A percentile compares a stretch with the other conserved stretches of the same genome.
These are phyloP conservation scores for Fusarium foetens DNA, from an alignment of 2,329 filamentous ascomycete genomes.

Conservation along the genomic window DNA sequence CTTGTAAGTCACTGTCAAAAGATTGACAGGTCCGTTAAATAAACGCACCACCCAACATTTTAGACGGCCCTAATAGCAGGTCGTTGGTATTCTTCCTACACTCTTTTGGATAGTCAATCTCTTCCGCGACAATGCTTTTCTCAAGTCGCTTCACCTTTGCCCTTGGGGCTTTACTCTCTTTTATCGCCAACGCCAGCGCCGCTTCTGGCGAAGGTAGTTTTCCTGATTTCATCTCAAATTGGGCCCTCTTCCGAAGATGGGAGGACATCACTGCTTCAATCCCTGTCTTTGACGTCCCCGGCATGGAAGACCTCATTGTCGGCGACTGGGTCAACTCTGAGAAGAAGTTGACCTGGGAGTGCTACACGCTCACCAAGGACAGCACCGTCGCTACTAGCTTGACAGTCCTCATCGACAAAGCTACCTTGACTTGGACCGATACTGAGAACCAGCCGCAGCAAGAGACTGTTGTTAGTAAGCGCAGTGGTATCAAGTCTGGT, in stretches of 20 bases:
- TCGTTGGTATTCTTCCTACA: not conserved
- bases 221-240: conserved; percentile 2
- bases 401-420: conserved; percentile 5
- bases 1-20: not conserved
- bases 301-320: not conserved
- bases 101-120: not conserved
- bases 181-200: not conserved
- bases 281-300: conserved; percentile 8
- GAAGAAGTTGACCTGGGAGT: conserved; percentile 11
- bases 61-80: not conserved
- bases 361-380: conserved; percentile 4
- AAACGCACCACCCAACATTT: conserved; percentile 13
- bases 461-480: conserved; percentile 14
- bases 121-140: conserved; percentile 10
- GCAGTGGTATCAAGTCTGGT: not conserved
- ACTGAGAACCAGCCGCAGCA: not conserved
- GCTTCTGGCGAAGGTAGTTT: not conserved
- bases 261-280: not conserved
- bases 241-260: not conserved
- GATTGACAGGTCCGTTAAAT: not conserved
- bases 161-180: conserved; percentile 10
- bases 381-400: not conserved
- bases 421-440: not conserved
- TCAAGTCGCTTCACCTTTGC: conserved; percentile 11
- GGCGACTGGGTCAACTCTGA: not conserved